phyloP scores from a whole-genome alignment of 495 filamentous ascomycete species.

The Penicillium subrubescens region DNA sequence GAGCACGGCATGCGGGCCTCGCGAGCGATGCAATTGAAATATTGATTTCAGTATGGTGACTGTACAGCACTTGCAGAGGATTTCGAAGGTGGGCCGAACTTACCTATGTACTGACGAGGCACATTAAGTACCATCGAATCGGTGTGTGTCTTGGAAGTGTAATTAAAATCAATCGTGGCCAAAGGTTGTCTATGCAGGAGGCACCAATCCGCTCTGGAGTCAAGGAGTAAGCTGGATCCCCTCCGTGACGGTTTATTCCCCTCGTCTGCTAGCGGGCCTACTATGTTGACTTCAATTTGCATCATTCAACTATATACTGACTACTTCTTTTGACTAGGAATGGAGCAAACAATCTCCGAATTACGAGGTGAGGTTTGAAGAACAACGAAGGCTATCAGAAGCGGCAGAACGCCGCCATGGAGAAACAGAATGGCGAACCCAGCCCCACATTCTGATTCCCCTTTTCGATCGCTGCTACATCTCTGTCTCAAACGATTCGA shows the following conservation, averaged over 20 bases:
- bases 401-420: slow-evolving; percentile 9
- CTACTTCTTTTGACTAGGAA: slow-evolving; percentile 20
- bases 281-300: slow-evolving; percentile 7
- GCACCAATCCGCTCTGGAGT: slow-evolving; percentile 3
- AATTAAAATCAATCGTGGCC: slow-evolving; percentile 3
- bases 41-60: background rate
- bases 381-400: slow-evolving; percentile 22
- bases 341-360: slow-evolving; percentile 30
- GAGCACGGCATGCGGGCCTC: background rate
- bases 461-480: slow-evolving; percentile 28
- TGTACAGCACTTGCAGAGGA: background rate
- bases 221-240: background rate
- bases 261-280: slow-evolving; percentile 2
- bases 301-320: slow-evolving; percentile 16
- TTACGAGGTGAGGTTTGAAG: slow-evolving; percentile 28
- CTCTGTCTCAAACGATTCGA: slow-evolving; percentile 27
- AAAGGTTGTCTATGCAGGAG: slow-evolving; percentile 1
- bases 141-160: background rate
- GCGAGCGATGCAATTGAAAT: background rate
- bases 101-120: slow-evolving; percentile 2
- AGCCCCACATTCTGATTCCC: slow-evolving; percentile 22
- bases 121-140: slow-evolving; percentile 2
- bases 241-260: background rate
- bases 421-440: slow-evolving; percentile 25
- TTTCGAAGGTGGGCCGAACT: background rate